Base-by-base conservation (phyloP, 2,329 filamentous ascomycete genomes). In the Ophiocordyceps sinensis region DNA sequence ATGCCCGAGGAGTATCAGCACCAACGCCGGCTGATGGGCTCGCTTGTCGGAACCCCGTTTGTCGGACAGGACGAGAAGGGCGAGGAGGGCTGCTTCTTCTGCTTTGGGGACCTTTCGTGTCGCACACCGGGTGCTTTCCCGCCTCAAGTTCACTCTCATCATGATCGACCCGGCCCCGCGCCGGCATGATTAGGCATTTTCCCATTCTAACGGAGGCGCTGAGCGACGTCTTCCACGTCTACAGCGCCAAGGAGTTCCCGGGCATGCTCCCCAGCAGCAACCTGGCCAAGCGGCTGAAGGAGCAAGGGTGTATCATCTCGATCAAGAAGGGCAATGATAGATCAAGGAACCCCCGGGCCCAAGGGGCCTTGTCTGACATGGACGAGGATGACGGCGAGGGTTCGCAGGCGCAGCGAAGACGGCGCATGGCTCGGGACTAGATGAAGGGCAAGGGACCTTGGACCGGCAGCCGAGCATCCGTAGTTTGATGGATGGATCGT, bases 311-410 rank as follows among this genome's bases (percentile, higher is more conserved):
- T 52, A 77, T 86, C 39, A 87, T 91, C 45, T 84, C 84, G 30
- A 84, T 89, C 46, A 89, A 89, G 64, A 91, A 89, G 56, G 85
- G 85, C 13, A 87, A 85, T 49, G 81, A 86, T 44, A 78, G 75
- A 58, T 64, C 63, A 1, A 47, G 46, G 30, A 44, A 43, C 30
- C 31, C 40, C 9, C 45, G 43, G 21, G 40, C 23, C 12, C 43
- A 41, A 23, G 47, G 43, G n/a, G 48, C 47, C 12, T 14, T 44
- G 13, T 48, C 49, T 11, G 49, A 51, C 8, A 29, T 32, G 17
- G 46, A 49, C 5, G 47, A 49, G 4, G 43, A 45, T 0, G 44
- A 39, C 6, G 45, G 44, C 7, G 45, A 44, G 34, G 41, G 34
- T 17, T 48, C 45, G 13, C 40, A 42, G 30, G 23, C 43, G 6